phyloP scores from a whole-genome alignment of 352 stramenopile genomes.

The Thraustochytrium striatum region DNA sequence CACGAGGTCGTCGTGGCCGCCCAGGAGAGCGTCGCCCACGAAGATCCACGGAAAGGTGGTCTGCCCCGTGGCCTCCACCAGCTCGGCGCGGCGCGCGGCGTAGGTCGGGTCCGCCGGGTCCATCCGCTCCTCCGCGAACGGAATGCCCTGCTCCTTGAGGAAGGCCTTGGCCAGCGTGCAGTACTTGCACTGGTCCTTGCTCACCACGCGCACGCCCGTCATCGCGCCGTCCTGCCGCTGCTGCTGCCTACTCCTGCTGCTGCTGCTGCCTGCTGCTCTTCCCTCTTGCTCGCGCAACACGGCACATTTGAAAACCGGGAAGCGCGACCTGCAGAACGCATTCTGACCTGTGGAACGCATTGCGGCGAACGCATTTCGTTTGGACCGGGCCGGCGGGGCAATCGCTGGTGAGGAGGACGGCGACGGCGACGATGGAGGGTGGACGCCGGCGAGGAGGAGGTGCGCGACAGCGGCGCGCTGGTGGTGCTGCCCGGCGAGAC shows the following conservation, averaged over 20 bases:
- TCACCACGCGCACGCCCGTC: no score
- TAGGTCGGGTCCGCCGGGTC: conserved; percentile 26
- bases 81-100: conserved; percentile 21
- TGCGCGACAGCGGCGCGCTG: not conserved
- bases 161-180: conserved; percentile 46
- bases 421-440: not conserved
- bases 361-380: no score
- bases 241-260: no score
- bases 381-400: no score
- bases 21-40: conserved; percentile 41
- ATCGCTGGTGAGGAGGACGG: not conserved
- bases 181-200: conserved; percentile 49
- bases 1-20: conserved; percentile 45
- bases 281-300: no score
- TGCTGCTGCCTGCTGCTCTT: no score
- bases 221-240: no score
- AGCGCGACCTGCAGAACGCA: no score
- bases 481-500: conserved; percentile 34
- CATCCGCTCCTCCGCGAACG: conserved; percentile 26
- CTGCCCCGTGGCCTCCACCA: conserved; percentile 36
- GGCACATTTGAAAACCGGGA: no score
- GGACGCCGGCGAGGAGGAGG: not conserved
- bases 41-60: conserved; percentile 50
- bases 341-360: no score
- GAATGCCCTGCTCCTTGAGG: conserved; percentile 37